Conservation (phyloP, 2,329 filamentous ascomycete species). For the Penicillium sp. region DNA sequence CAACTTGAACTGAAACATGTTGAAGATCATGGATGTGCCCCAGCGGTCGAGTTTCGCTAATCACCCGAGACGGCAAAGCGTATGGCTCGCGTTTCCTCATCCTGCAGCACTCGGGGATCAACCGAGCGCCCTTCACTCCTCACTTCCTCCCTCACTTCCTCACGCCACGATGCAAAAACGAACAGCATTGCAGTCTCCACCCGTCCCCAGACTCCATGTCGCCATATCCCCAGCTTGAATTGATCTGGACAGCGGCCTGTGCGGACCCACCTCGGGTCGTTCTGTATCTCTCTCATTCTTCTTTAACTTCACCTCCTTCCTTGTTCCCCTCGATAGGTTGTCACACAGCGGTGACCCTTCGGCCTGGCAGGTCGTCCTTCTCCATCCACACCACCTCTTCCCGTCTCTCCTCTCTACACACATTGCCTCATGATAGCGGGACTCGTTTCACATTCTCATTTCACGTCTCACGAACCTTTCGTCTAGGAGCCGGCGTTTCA, state of each 20-base stretch:
- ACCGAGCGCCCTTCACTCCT: no score
- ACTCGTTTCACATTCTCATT: constrained; percentile 13
- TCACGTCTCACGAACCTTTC: constrained; percentile 22
- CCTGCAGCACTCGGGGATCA: no score
- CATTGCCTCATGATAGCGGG: constrained; percentile 6
- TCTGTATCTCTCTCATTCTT: neutral
- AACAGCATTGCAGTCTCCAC: no score
- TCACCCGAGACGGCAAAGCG: no score
- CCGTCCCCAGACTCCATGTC: no score
- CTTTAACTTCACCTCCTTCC: neutral
- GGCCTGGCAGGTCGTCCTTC: no score
- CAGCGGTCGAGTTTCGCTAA: constrained; percentile 80
- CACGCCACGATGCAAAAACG: no score
- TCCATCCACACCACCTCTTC: neutral
- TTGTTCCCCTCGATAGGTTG: neutral
- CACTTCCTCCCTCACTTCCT: no score
- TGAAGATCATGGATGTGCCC: constrained; percentile 73
- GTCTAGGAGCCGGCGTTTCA: constrained; percentile 21
- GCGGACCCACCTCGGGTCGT: no score
- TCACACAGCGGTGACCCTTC: neutral
- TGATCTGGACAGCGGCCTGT: no score
- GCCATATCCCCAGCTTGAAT: neutral
- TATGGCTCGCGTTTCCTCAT: no score
- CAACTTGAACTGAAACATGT: constrained; percentile 88
- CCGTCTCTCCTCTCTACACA: constrained; percentile 7